A percentile compares a stretch with the other conserved stretches of the same genome.
Evolutionary conservation across 176 grass and related monocot genomes (phyloP).

Genomic region (Musa schizocarpa): DNA sequence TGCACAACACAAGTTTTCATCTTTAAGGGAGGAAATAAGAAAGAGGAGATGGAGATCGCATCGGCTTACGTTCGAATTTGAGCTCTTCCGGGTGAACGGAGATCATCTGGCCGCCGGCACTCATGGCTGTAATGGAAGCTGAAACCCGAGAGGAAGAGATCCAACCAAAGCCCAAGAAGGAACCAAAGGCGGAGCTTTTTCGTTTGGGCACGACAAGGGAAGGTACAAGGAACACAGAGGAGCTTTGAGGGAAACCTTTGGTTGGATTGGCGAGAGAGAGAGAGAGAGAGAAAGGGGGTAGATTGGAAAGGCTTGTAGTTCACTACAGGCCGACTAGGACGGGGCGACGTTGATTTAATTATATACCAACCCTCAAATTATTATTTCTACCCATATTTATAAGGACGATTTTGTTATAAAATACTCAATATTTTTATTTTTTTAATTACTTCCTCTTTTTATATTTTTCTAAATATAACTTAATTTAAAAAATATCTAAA

Average conservation of each 20-base stretch:
- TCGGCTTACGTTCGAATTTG: slow-evolving; percentile 67
- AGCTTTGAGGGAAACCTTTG: neutral
- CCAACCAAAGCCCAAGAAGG: slow-evolving; percentile 1
- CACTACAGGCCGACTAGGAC: slow-evolving; percentile 44
- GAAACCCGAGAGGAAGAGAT: slow-evolving; percentile 12
- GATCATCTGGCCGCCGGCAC: slow-evolving; percentile 59
- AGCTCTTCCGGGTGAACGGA: slow-evolving; percentile 86
- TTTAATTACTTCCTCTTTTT: too few species aligned
- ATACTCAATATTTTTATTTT: too few species aligned
- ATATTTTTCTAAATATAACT: too few species aligned
- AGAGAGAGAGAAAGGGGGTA: neutral
- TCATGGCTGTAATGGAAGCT: slow-evolving; percentile 33
- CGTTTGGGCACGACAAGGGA: slow-evolving; percentile 10
- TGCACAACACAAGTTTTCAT: slow-evolving; percentile 7
- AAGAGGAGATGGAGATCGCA: slow-evolving; percentile 1
- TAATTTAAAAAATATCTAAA: too few species aligned
- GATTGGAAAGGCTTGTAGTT: slow-evolving; percentile 23
- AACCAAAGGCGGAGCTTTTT: slow-evolving; percentile 16
- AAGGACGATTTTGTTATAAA: too few species aligned
- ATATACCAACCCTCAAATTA: neutral
- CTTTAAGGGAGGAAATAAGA: slow-evolving; percentile 1
- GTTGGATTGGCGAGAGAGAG: slow-evolving; percentile 8
- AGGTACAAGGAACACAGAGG: slow-evolving; percentile 28
- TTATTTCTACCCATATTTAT: too few species aligned
- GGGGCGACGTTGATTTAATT: slow-evolving; percentile 26